phyloP scores from a whole-genome alignment of 495 filamentous ascomycete genomes.

The Acidomyces sp. region DNA sequence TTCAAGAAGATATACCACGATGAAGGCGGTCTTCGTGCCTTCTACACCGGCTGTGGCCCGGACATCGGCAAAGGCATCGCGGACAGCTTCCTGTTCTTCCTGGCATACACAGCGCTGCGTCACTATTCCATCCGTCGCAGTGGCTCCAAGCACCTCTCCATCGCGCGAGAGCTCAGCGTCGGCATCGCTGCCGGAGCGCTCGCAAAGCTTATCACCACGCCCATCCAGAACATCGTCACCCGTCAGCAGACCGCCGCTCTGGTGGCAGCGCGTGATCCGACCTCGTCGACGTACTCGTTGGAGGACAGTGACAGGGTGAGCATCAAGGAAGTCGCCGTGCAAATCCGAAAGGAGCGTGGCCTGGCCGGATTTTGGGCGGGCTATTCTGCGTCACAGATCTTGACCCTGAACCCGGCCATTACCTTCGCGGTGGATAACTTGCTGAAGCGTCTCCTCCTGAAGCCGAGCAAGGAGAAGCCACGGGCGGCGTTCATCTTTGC shows the following conservation, averaged over 20 bases:
- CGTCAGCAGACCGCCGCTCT: conserved; percentile 60
- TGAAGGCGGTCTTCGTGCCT: conserved; percentile 54
- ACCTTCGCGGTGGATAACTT: conserved; percentile 74
- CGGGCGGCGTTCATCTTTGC: conserved; percentile 43
- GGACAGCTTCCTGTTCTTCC: conserved; percentile 74
- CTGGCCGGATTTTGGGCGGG: conserved; percentile 77
- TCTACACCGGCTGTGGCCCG: conserved; percentile 61
- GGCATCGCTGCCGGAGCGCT: conserved; percentile 68
- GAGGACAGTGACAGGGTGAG: conserved; percentile 23
- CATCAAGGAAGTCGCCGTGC: conserved; percentile 45
- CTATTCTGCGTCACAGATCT: conserved; percentile 64
- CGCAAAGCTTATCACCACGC: conserved; percentile 66
- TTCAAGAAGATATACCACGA: conserved; percentile 55
- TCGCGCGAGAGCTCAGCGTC: conserved; percentile 61
- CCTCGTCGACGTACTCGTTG: conserved; percentile 15
- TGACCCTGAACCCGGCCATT: conserved; percentile 76
- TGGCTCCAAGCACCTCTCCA: conserved; percentile 40
- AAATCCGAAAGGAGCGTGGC: conserved; percentile 60
- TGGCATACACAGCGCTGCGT: conserved; percentile 63
- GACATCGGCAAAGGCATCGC: conserved; percentile 61
- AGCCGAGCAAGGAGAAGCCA: conserved; percentile 39
- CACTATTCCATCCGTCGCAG: conserved; percentile 26
- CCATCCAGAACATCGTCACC: conserved; percentile 72
- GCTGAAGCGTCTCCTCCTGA: conserved; percentile 45
- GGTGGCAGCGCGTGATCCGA: conserved; percentile 6